Conservation (phyloP, 2,329 filamentous ascomycete genomes). For the Podosphaera xanthii region DNA sequence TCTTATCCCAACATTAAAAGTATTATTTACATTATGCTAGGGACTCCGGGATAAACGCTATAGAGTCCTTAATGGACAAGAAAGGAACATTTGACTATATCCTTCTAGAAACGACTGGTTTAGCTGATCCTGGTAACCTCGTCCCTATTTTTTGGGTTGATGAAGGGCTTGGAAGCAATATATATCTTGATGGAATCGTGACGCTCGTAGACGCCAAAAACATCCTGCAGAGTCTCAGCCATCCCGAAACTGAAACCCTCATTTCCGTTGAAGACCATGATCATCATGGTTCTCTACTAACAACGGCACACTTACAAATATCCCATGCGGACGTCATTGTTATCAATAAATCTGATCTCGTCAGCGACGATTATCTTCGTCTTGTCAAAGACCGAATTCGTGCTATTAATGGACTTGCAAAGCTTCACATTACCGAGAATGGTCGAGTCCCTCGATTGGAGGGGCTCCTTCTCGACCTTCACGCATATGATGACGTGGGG, state of each 20-base stretch:
- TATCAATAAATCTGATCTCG: constrained; percentile 81
- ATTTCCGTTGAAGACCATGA: constrained; percentile 22
- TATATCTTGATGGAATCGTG: constrained; percentile 91
- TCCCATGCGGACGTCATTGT: constrained; percentile 90
- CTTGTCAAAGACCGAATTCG: constrained; percentile 45
- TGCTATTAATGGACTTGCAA: constrained; percentile 78
- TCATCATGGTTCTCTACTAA: constrained; percentile 44
- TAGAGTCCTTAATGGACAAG: constrained; percentile 87
- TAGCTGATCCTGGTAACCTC: constrained; percentile 88
- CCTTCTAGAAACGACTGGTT: constrained; percentile 79
- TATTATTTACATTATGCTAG: constrained; percentile 20
- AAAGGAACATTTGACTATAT: constrained; percentile 94
- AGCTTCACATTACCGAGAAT: constrained; percentile 58
- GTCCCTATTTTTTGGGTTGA: constrained; percentile 96
- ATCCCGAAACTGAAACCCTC: constrained; percentile 30
- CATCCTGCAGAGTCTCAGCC: constrained; percentile 60
- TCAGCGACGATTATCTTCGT: constrained; percentile 45
- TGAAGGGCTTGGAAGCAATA: constrained; percentile 79
- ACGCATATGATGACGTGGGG: constrained; percentile 66
- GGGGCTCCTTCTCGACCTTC: constrained; percentile 68
- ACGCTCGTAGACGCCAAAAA: constrained; percentile 93
- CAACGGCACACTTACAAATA: constrained; percentile 86
- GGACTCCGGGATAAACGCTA: constrained; percentile 80
- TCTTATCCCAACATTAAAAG: not conserved
- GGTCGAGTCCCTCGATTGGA: constrained; percentile 64